phyloP scores from a whole-genome alignment of 345 rosid genomes.

The Camelina sativa region DNA sequence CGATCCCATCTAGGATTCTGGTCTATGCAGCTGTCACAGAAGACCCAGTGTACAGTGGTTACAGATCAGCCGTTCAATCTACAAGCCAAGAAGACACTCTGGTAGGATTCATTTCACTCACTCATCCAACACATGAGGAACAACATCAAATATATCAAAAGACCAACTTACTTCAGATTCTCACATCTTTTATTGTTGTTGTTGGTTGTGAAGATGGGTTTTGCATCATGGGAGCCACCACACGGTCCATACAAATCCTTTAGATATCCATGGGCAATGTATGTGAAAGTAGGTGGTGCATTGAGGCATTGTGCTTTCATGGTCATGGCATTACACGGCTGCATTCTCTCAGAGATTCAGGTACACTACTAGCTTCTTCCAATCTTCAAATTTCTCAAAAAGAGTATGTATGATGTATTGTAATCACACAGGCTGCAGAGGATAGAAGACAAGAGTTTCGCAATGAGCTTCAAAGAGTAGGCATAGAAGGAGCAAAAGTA shows the following conservation, averaged over 20 bases:
- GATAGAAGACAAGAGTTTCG: slow-evolving; percentile 62
- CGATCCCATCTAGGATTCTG: slow-evolving; percentile 79
- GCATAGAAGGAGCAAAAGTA: slow-evolving; percentile 72
- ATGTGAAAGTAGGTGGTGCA: slow-evolving; percentile 84
- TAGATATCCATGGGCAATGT: slow-evolving; percentile 78
- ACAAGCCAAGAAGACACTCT: slow-evolving; percentile 86
- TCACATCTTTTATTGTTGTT: background rate
- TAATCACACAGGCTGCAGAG: slow-evolving; percentile 59
- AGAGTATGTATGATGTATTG: background rate
- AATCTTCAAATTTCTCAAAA: background rate
- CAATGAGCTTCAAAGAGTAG: slow-evolving; percentile 66
- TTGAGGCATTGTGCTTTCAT: slow-evolving; percentile 88
- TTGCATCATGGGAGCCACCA: slow-evolving; percentile 97
- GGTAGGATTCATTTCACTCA: slow-evolving; percentile 48
- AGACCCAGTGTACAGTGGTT: slow-evolving; percentile 84
- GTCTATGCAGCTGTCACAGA: slow-evolving; percentile 76
- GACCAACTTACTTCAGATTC: slow-evolving; percentile 18
- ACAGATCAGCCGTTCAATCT: slow-evolving; percentile 84
- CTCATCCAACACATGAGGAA: slow-evolving; percentile 2
- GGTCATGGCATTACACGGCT: slow-evolving; percentile 96
- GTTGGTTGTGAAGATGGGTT: slow-evolving; percentile 61
- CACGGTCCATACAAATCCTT: slow-evolving; percentile 77
- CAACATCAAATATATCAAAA: background rate
- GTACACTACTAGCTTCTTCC: slow-evolving; percentile 39
- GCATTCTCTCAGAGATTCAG: slow-evolving; percentile 96